Evolutionary conservation across 176 grass and related monocot genomes (phyloP).

Genomic region (Coix lacrymajobi): DNA sequence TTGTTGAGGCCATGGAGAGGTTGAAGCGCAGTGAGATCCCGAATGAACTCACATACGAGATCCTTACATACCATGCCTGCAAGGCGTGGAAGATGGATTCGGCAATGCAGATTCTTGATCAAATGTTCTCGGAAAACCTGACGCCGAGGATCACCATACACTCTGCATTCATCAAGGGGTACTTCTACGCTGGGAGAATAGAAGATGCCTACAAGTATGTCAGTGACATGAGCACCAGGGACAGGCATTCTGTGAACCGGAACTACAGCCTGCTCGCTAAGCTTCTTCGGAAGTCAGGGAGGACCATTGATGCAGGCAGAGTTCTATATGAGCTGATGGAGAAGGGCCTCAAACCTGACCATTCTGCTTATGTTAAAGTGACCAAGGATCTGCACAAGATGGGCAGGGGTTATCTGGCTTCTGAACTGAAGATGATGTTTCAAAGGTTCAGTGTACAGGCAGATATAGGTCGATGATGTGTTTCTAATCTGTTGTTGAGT

Average conservation of each 20-base stretch:
- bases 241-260: slow-evolving; percentile 50
- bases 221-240: slow-evolving; percentile 50
- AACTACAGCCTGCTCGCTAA: slow-evolving; percentile 74
- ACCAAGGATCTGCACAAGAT: slow-evolving; percentile 60
- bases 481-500: not conserved
- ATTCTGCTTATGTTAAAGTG: slow-evolving; percentile 55
- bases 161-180: slow-evolving; percentile 76
- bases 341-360: slow-evolving; percentile 63
- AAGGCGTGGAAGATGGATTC: slow-evolving; percentile 59
- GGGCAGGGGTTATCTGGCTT: slow-evolving; percentile 49
- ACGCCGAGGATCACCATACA: slow-evolving; percentile 61
- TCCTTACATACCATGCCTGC: slow-evolving; percentile 65
- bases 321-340: slow-evolving; percentile 82
- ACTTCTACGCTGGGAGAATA: slow-evolving; percentile 38
- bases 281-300: slow-evolving; percentile 45
- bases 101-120: slow-evolving; percentile 47
- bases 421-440: slow-evolving; percentile 59
- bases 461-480: slow-evolving; percentile 10
- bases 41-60: slow-evolving; percentile 54
- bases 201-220: slow-evolving; percentile 65
- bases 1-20: slow-evolving; percentile 73
- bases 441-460: slow-evolving; percentile 26
- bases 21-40: slow-evolving; percentile 6
- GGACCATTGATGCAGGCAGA: slow-evolving; percentile 45
- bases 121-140: slow-evolving; percentile 54